Base-by-base conservation (phyloP, 495 filamentous ascomycete species). In the Cladorrhinum samala region DNA sequence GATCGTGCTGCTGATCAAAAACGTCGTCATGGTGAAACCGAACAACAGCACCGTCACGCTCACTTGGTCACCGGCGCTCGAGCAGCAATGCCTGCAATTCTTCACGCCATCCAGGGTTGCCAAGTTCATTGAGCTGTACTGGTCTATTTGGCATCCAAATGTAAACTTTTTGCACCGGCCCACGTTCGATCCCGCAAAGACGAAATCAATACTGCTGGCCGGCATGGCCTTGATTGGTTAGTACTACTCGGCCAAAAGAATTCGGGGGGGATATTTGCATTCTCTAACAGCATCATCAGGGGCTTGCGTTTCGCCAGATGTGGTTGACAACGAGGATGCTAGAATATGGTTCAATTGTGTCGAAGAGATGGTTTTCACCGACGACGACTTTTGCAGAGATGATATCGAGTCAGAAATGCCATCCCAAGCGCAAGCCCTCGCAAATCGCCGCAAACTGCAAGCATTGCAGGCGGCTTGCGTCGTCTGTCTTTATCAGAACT, bases 281-380 rank as follows among this genome's bases (percentile, higher is more conserved):
- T n/a, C n/a, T n/a, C n/a, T n/a, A n/a, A n/a, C n/a, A n/a, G n/a
- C n/a, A n/a, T n/a, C n/a, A n/a, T n/a, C n/a, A n/a, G 64, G 64
- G 2, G 64, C 64, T 9, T 65, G 61, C 20, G 59, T 67, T n/a
- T 67, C 64, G 1, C 64, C 64, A 9, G 64, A 67, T 36, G 27
- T 52, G 2, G 41, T 40, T 17, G 64, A 67, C 48, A 60, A 53
- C 55, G 54, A 56, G n/a, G 64, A 67, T 9, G 64, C 64, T 11
- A 52, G 36, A 17, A 50, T 58, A 51, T 67, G 61, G 64, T 59
- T 67, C 38, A 65, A 65, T 55, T 65, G 59, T 25, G 64, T 67
- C 21, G 64, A 67, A 18, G 64, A 67, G 47, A 65, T 67, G 61
- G 64, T 61, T 8, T 67, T 67, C 24, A 56, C 57, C 9, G 64